Evolutionary conservation across 306 rosid species (phyloP).

Genomic region (Erythrophleum fordii): DNA sequence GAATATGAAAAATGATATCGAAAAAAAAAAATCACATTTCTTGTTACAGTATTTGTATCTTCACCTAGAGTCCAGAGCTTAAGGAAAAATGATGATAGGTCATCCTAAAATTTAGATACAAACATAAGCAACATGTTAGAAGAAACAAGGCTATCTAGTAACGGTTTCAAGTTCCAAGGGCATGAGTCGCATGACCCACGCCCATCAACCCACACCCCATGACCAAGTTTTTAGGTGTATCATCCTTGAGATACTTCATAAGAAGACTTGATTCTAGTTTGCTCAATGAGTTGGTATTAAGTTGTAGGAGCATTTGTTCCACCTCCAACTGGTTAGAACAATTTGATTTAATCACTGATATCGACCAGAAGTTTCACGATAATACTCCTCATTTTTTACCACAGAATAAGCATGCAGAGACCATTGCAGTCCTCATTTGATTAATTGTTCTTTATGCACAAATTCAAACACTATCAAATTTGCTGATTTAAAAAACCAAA

Average conservation of each 20-base stretch:
- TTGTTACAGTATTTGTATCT: background rate
- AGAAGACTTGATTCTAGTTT: no score
- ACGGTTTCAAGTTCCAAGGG: background rate
- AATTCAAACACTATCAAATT: background rate
- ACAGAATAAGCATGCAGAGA: background rate
- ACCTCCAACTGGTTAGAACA: no score
- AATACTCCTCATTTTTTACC: background rate
- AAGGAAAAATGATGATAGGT: background rate
- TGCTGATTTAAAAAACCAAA: background rate
- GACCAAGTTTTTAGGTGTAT: background rate
- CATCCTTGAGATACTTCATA: no score
- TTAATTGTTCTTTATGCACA: background rate
- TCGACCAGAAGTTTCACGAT: background rate
- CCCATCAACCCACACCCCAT: background rate
- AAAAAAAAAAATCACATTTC: slow-evolving; percentile 9
- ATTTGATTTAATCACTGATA: no score
- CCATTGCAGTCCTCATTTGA: background rate
- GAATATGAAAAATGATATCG: background rate
- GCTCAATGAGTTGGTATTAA: no score
- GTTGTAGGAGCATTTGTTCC: no score
- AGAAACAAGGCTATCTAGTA: background rate
- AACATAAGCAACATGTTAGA: background rate
- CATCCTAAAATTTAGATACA: background rate
- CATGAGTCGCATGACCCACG: background rate
- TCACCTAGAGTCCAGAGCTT: background rate